Conservation (phyloP, 441 rosid genomes). For the Rhodomyrtus psidioides region DNA sequence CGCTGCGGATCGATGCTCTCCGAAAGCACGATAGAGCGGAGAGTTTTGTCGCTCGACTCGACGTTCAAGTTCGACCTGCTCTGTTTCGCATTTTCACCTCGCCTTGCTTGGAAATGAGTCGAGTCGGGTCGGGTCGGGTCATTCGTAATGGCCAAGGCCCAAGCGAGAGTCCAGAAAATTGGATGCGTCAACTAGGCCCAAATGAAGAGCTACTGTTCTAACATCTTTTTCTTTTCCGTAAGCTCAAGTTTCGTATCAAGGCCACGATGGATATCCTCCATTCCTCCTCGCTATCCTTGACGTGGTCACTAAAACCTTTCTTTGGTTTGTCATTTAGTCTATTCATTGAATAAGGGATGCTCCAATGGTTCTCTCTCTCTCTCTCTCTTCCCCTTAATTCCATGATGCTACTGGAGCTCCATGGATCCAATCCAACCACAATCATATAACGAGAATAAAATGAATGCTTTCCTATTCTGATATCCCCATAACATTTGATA, state of each 20-base stretch:
- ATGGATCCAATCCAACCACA: accelerated
- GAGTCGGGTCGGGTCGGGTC: background rate
- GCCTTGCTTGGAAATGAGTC: background rate
- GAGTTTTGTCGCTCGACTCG: background rate
- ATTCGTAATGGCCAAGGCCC: background rate
- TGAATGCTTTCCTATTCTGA: accelerated
- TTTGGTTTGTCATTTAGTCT: accelerated
- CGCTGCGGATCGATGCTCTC: background rate
- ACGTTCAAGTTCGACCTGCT: background rate
- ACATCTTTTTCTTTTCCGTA: background rate
- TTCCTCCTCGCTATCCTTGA: background rate
- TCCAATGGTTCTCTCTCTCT: background rate
- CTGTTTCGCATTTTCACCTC: background rate
- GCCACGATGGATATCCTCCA: background rate
- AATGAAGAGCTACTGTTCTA: background rate
- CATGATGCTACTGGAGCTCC: background rate
- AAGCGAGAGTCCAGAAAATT: background rate
- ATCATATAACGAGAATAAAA: background rate
- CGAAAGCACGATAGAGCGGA: background rate
- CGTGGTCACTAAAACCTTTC: background rate
- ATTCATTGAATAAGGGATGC: background rate
- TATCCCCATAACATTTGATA: background rate
- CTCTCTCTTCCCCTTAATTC: background rate
- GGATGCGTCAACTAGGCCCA: background rate
- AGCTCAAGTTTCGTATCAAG: background rate